Conservation (phyloP, 768 basidiomycete genomes). For the Tylopilus subfusipes region DNA sequence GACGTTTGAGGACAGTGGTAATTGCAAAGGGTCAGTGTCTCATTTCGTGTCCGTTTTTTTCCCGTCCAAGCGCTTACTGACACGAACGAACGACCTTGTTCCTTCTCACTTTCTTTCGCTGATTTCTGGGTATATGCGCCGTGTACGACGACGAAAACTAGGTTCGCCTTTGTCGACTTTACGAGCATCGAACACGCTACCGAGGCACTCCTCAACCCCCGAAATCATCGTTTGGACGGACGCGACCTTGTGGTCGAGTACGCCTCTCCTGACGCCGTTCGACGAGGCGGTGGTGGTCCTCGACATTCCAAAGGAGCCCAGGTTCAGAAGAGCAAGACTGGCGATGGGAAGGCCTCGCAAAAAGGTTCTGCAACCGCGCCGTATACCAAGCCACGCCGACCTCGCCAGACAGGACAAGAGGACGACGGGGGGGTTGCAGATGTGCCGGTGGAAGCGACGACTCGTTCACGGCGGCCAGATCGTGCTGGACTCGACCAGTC, state of each 20-base stretch:
- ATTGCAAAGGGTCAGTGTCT: constrained; percentile 82
- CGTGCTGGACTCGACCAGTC: constrained; percentile 10
- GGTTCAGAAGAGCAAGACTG: constrained; percentile 11
- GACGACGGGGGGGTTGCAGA: constrained; percentile 3
- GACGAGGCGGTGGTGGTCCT: constrained; percentile 63
- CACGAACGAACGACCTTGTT: not conserved
- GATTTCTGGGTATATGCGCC: not conserved
- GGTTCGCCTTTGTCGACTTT: constrained; percentile 96
- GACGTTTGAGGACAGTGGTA: constrained; percentile 92
- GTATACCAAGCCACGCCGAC: constrained; percentile 3
- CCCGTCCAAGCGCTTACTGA: not conserved
- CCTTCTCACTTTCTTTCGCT: not conserved
- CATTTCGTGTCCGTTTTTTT: constrained; percentile 18
- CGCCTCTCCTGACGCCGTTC: constrained; percentile 84
- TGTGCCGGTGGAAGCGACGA: not conserved
- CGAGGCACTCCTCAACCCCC: constrained; percentile 71
- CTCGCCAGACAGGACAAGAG: constrained; percentile 2
- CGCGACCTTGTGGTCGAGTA: constrained; percentile 85
- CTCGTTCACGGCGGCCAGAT: constrained; percentile 8
- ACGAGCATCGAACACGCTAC: constrained; percentile 75
- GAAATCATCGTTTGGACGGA: constrained; percentile 82
- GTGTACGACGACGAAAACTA: constrained; percentile 28
- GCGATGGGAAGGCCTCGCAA: constrained; percentile 10
- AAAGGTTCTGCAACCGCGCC: not conserved
- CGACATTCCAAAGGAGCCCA: constrained; percentile 22